Conservation (phyloP, 192 early-diverging fungal species). For the Coemansia sp. region DNA sequence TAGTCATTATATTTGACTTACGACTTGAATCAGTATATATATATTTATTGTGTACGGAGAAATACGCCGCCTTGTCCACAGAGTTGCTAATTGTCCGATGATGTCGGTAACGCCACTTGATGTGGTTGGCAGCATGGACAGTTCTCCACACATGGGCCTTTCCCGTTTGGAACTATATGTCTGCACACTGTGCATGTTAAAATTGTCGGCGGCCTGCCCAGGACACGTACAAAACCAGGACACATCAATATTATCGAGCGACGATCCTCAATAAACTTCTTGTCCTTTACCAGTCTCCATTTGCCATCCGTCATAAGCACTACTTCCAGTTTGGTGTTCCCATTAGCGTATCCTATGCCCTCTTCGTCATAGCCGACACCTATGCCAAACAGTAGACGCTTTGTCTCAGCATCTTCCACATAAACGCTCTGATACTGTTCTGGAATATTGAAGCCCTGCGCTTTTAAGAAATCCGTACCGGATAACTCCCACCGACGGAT, state of each 20-base stretch:
- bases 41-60: too few species aligned
- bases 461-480: not conserved
- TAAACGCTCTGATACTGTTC: too few species aligned
- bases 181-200: not conserved
- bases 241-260: not conserved
- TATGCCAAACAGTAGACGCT: not conserved
- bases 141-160: not conserved
- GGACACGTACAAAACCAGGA: not conserved
- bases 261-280: not conserved
- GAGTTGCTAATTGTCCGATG: not conserved
- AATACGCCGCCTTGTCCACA: too few species aligned
- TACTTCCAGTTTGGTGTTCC: not conserved
- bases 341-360: not conserved
- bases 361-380: not conserved
- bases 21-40: too few species aligned
- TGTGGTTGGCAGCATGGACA: not conserved
- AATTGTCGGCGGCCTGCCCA: not conserved
- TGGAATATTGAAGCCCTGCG: not conserved
- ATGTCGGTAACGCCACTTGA: too few species aligned
- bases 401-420: not conserved
- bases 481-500: not conserved
- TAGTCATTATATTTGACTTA: too few species aligned
- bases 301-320: not conserved
- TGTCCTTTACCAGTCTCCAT: not conserved
- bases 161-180: not conserved